These are phyloP conservation scores for Betula pendula DNA, from an alignment of 306 rosid species.

Conservation along the genomic window DNA sequence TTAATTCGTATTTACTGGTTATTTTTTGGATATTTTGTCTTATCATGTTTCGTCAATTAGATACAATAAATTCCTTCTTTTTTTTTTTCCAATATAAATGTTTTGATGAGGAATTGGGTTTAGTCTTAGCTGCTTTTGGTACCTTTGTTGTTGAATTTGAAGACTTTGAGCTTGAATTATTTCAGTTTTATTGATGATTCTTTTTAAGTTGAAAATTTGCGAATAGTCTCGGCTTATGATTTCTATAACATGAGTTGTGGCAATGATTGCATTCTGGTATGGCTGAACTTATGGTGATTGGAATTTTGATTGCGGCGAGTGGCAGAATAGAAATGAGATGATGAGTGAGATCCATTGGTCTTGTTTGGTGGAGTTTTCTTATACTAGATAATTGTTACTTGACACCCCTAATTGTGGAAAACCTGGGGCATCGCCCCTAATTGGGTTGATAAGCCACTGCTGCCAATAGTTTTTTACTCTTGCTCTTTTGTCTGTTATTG, in stretches of 20 bases:
- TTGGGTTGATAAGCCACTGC: not conserved
- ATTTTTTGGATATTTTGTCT: conserved; percentile 5
- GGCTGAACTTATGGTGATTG: not conserved
- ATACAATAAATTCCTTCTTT: not conserved
- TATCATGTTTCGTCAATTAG: not conserved
- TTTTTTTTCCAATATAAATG: not conserved
- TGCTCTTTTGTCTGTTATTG: not conserved
- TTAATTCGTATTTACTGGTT: not conserved
- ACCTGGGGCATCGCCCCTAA: not conserved
- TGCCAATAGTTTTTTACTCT: not conserved
- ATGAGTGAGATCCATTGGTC: not conserved
- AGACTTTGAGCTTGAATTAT: not conserved
- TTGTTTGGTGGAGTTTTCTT: not conserved
- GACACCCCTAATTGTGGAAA: not conserved
- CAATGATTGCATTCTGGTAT: not conserved
- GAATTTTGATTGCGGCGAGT: not conserved
- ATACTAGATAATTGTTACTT: not conserved
- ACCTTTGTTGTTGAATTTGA: not conserved
- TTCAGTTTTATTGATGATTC: not conserved
- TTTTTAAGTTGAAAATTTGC: not conserved
- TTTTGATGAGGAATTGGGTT: not conserved
- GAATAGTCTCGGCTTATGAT: not conserved
- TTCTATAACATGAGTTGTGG: not conserved
- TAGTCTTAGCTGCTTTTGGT: not conserved
- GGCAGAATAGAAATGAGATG: not conserved